Percentiles rank a stretch among this genome's conserved stretches.
phyloP scores from a whole-genome alignment of 2,329 filamentous ascomycete genomes.

The Fusarium nanum region DNA sequence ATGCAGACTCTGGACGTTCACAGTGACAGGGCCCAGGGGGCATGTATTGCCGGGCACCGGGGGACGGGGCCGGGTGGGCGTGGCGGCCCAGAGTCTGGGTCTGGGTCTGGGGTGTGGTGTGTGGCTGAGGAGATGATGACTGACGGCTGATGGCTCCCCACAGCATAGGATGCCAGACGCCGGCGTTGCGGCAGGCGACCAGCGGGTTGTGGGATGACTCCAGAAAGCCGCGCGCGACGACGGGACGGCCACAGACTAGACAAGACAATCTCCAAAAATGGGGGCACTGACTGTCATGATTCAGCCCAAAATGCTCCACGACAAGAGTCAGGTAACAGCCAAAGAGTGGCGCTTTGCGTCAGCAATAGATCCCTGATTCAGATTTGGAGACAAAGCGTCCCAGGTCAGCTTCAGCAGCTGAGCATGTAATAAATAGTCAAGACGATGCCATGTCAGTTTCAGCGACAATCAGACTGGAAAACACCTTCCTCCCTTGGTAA shows the following conservation, averaged over 20 bases:
- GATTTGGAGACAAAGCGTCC: conserved; percentile 40
- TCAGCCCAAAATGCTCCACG: conserved; percentile 19
- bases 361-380: conserved; percentile 44
- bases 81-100: conserved; percentile 20
- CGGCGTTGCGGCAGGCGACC: conserved; percentile 31
- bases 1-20: too few relatives aligned
- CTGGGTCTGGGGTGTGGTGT: conserved; percentile 17
- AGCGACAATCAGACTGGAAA: conserved; percentile 4
- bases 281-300: conserved; percentile 19
- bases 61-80: conserved; percentile 42
- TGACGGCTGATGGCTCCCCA: conserved; percentile 39
- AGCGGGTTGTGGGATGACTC: conserved; percentile 41
- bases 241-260: background rate
- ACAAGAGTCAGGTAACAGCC: conserved; percentile 41
- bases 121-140: conserved; percentile 32
- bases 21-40: too few relatives aligned
- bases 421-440: background rate
- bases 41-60: too few relatives aligned
- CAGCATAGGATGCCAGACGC: conserved; percentile 33
- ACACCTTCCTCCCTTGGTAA: conserved; percentile 36
- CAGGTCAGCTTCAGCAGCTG: conserved; percentile 18
- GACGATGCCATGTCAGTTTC: conserved; percentile 13
- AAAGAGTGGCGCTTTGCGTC: conserved; percentile 40
- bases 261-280: conserved; percentile 31
- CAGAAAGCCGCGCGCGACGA: conserved; percentile 35